Evolutionary conservation across 2,329 filamentous ascomycete genomes (phyloP).

Genomic region (Nothophaeocryptopus gaeumannii): DNA sequence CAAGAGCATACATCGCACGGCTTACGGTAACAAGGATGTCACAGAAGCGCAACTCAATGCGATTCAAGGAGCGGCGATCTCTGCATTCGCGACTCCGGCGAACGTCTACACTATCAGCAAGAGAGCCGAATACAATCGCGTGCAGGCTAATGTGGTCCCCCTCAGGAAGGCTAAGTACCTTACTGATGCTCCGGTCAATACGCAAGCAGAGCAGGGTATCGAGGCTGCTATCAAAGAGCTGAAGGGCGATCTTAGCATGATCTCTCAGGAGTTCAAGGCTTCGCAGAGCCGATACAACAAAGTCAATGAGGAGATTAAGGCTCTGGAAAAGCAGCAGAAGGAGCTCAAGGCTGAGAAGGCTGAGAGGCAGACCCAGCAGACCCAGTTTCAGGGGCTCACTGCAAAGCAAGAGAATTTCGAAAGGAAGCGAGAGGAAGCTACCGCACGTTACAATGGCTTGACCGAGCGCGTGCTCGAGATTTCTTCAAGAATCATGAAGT

Average conservation of each 20-base stretch:
- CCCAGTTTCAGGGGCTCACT: conserved; percentile 65
- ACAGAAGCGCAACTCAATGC: conserved; percentile 64
- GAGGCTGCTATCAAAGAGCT: conserved; percentile 50
- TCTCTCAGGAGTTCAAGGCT: conserved; percentile 37
- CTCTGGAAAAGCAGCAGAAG: conserved; percentile 45
- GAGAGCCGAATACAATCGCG: conserved; percentile 75
- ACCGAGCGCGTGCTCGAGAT: conserved; percentile 39
- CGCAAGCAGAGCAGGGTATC: conserved; percentile 60
- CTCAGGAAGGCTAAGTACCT: conserved; percentile 65
- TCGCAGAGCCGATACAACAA: conserved; percentile 25
- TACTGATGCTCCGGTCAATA: conserved; percentile 74
- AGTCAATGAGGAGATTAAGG: conserved; percentile 15
- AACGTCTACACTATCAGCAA: conserved; percentile 64
- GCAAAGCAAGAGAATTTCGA: conserved; percentile 63
- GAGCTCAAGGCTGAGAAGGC: conserved; percentile 19
- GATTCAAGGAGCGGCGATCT: conserved; percentile 57
- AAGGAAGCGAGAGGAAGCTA: conserved; percentile 39
- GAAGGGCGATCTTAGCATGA: conserved; percentile 39
- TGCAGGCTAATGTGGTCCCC: conserved; percentile 64
- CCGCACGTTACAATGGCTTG: too few relatives aligned
- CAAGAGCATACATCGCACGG: conserved; percentile 65
- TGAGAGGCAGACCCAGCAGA: conserved; percentile 60
- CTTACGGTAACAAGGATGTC: conserved; percentile 62
- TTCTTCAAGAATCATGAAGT: conserved; percentile 37
- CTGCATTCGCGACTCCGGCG: conserved; percentile 66